Conservation (phyloP, 2,329 filamentous ascomycete species). For the Falciphora oryzae region DNA sequence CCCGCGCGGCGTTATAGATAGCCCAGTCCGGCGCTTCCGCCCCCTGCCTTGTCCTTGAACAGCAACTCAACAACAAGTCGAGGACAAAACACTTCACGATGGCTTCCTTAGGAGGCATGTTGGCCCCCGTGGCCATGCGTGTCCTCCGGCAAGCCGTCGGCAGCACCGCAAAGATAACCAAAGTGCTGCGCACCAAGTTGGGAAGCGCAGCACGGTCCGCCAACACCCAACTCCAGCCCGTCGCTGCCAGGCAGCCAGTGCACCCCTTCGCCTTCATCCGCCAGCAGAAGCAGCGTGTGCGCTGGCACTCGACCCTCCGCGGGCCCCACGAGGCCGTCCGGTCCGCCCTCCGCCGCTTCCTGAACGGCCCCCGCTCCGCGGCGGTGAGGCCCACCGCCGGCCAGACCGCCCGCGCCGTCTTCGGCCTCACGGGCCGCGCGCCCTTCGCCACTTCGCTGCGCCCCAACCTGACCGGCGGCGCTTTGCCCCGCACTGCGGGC, state of each 20-base stretch:
- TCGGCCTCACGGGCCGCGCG: slow-evolving; percentile 64
- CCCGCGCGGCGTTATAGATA: background rate
- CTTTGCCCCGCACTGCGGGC: slow-evolving; percentile 76
- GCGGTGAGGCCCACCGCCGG: slow-evolving; percentile 23
- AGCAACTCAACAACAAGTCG: background rate
- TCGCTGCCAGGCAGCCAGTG: slow-evolving; percentile 38
- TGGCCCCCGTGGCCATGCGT: slow-evolving; percentile 50
- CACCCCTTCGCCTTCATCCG: slow-evolving; percentile 45
- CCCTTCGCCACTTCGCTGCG: slow-evolving; percentile 86
- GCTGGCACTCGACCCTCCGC: slow-evolving; percentile 43
- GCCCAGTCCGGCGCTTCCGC: background rate
- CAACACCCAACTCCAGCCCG: slow-evolving; percentile 33
- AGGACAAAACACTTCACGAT: slow-evolving; percentile 34
- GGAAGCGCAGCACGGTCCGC: slow-evolving; percentile 37
- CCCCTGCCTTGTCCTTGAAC: background rate
- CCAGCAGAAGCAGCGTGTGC: slow-evolving; percentile 40
- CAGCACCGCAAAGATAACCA: slow-evolving; percentile 38
- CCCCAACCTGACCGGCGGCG: slow-evolving; percentile 86
- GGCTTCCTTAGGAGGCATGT: slow-evolving; percentile 51
- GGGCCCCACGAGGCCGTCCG: slow-evolving; percentile 35
- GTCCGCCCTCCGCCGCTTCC: slow-evolving; percentile 40
- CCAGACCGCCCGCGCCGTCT: slow-evolving; percentile 42
- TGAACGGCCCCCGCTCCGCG: slow-evolving; percentile 31
- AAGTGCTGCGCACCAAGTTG: slow-evolving; percentile 45
- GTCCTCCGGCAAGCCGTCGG: slow-evolving; percentile 45